These are phyloP conservation scores for Rosa multiflora DNA, from an alignment of 306 rosid species.

Conservation along the genomic window DNA sequence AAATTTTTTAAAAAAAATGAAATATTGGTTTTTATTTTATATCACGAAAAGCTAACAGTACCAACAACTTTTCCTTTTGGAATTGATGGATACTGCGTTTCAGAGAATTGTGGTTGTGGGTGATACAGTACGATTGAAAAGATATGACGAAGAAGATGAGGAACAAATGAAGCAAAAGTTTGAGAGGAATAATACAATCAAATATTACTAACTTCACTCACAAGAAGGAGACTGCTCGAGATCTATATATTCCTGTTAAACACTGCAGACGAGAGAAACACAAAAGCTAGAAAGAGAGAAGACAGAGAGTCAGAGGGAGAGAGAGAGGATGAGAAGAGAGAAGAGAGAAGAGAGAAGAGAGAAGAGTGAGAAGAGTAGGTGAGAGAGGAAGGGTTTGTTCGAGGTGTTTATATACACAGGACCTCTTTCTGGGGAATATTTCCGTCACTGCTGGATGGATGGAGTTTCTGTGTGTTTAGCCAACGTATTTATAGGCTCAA, in stretches of 20 bases:
- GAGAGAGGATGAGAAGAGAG: neutral
- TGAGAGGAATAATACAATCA: neutral
- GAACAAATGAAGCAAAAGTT: neutral
- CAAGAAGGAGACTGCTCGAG: neutral
- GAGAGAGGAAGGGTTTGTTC: conserved; percentile 22
- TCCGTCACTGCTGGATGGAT: neutral
- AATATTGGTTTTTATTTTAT: neutral
- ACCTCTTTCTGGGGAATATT: conserved; percentile 13
- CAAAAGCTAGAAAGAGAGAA: neutral
- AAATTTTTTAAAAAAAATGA: neutral
- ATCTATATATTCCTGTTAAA: neutral
- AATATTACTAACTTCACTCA: neutral
- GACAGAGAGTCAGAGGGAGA: neutral
- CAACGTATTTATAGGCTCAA: neutral
- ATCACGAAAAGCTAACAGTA: conserved; percentile 3
- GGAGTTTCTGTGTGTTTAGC: conserved; percentile 15
- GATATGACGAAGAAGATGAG: neutral
- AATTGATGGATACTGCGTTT: conserved; percentile 29
- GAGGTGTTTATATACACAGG: conserved; percentile 42
- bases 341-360: neutral
- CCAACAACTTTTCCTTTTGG: conserved; percentile 19
- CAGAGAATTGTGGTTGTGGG: neutral
- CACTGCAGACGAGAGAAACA: neutral
- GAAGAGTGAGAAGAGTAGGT: conserved; percentile 10
- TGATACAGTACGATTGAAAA: neutral